Percentiles rank a stretch among this genome's conserved stretches.
phyloP scores from a whole-genome alignment of 192 early-diverging fungal genomes.

The Radiomyces spectabilis region DNA sequence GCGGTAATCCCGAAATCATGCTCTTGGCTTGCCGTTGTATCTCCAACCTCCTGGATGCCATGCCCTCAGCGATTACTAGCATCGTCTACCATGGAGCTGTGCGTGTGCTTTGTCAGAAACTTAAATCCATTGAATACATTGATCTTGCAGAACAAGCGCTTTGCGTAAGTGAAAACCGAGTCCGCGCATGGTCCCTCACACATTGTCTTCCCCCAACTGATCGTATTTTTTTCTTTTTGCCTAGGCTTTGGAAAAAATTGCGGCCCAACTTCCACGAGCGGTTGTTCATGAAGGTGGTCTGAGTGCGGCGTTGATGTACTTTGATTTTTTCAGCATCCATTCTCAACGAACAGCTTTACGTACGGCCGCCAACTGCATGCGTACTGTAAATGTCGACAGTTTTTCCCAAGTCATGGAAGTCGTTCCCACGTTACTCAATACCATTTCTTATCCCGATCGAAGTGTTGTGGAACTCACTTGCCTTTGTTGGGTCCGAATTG shows the following conservation, averaged over 20 bases:
- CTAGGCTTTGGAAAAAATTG: conserved; percentile 68
- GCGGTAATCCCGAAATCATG: conserved; percentile 68
- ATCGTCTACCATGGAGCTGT: conserved; percentile 67
- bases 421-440: conserved; percentile 62
- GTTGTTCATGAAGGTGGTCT: conserved; percentile 70
- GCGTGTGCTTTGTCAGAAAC: conserved; percentile 61
- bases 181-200: not conserved
- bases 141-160: conserved; percentile 89
- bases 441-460: conserved; percentile 63
- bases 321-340: conserved; percentile 86
- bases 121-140: conserved; percentile 84
- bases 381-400: conserved; percentile 39
- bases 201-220: not conserved
- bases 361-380: conserved; percentile 64
- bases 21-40: conserved; percentile 87
- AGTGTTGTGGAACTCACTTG: conserved; percentile 69
- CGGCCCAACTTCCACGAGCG: conserved; percentile 59
- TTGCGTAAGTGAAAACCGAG: conserved; percentile 34
- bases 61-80: conserved; percentile 55
- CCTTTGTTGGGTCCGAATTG: conserved; percentile 52
- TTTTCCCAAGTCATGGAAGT: conserved; percentile 58
- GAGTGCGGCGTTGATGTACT: conserved; percentile 66
- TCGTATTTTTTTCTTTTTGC: not conserved
- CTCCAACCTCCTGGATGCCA: conserved; percentile 83
- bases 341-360: conserved; percentile 76